Percentiles rank a stretch among this genome's conserved stretches.
Evolutionary conservation across 2,329 filamentous ascomycete species (phyloP).

Genomic region (Sclerotinia spermophila): DNA sequence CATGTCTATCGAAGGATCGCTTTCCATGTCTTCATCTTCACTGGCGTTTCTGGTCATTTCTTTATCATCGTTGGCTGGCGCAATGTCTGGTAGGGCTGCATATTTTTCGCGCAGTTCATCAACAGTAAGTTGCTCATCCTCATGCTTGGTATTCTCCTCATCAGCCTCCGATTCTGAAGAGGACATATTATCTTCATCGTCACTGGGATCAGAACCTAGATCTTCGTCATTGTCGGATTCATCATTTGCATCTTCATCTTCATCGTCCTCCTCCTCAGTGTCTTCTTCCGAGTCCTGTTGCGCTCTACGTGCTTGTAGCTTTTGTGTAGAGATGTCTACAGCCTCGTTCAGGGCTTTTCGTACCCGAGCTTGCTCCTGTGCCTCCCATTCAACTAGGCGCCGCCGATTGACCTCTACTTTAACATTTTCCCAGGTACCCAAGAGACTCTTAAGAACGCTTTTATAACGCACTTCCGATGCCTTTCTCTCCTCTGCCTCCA

Average conservation of each 20-base stretch:
- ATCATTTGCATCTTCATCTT: conserved; percentile 30
- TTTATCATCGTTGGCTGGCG: conserved; percentile 35
- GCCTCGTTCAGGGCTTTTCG: conserved; percentile 70
- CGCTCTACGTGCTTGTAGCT: conserved; percentile 58
- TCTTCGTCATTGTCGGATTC: conserved; percentile 38
- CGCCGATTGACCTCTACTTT: conserved; percentile 57
- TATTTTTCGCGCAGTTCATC: conserved; percentile 69
- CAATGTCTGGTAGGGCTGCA: conserved; percentile 53
- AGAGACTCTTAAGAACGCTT: conserved; percentile 58
- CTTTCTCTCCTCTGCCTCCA: conserved; percentile 72
- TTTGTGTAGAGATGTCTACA: conserved; percentile 66
- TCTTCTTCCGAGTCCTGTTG: conserved; percentile 50
- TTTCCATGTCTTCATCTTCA: conserved; percentile 30
- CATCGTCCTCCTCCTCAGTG: conserved; percentile 41
- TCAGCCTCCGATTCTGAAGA: conserved; percentile 59
- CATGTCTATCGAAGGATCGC: conserved; percentile 27
- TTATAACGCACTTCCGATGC: conserved; percentile 67
- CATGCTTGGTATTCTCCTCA: conserved; percentile 46
- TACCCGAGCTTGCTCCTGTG: conserved; percentile 59
- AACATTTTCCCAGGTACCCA: conserved; percentile 62
- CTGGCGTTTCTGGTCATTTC: conserved; percentile 32
- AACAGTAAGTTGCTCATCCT: conserved; percentile 63
- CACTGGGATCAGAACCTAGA: conserved; percentile 37
- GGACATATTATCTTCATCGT: conserved; percentile 57
- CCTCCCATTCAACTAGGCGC: conserved; percentile 60